phyloP scores from a whole-genome alignment of 257 asterid genomes.

The Vinca minor region DNA sequence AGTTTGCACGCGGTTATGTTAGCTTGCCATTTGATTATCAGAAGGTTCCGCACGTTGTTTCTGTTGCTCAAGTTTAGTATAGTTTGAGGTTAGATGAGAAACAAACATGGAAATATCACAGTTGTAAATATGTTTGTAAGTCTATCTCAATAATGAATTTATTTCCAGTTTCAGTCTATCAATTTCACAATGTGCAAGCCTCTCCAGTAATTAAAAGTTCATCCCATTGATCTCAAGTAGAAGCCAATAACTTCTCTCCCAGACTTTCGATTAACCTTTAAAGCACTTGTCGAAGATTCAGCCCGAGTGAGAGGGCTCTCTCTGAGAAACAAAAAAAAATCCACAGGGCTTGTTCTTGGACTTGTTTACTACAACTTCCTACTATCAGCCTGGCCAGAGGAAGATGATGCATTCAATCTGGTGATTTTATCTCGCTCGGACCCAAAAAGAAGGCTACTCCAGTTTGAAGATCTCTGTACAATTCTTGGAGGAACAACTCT shows the following conservation, averaged over 20 bases:
- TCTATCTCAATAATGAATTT: background rate
- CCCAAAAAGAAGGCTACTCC: constrained; percentile 71
- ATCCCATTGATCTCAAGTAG: background rate
- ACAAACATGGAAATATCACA: background rate
- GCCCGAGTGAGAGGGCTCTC: background rate
- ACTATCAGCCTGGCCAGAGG: constrained; percentile 39
- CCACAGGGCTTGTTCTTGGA: constrained; percentile 4
- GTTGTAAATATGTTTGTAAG: constrained; percentile 5
- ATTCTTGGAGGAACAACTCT: constrained; percentile 59
- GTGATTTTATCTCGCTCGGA: constrained; percentile 40
- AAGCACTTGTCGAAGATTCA: background rate
- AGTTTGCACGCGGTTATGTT: constrained; percentile 64
- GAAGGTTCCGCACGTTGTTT: constrained; percentile 80
- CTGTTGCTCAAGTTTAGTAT: constrained; percentile 32
- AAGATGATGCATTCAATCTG: constrained; percentile 37
- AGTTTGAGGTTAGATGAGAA: constrained; percentile 1
- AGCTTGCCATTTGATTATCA: constrained; percentile 75
- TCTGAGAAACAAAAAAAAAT: constrained; percentile 39
- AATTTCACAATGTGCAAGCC: too few species aligned
- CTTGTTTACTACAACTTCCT: constrained; percentile 36
- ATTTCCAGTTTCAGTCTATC: background rate
- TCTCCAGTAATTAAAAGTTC: too few species aligned
- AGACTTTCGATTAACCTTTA: background rate
- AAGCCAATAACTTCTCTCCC: background rate
- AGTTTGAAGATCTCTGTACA: constrained; percentile 45